Base-by-base conservation (phyloP, 345 rosid genomes). In the Eutrema heterophyllum region DNA sequence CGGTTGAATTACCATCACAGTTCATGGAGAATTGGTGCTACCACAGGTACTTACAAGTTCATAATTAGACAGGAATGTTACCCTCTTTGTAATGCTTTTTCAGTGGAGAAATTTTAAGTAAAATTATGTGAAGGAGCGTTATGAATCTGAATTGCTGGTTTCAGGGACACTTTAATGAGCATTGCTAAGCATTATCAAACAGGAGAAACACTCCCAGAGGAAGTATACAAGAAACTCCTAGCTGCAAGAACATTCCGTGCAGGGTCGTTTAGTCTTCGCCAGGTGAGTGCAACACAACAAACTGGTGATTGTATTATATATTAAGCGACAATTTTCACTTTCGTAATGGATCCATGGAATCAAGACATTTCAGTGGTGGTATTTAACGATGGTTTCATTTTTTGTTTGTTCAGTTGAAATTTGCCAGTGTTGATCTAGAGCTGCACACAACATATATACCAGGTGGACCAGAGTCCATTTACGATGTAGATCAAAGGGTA, bases 1-100 rank as follows among this genome's bases (percentile, higher is more conserved):
- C 98, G 21, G 89, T 90, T 76, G 98, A 93, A 77, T 81, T 93
- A 74, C 96, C 97, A 43, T 93, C 98, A 12, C 98, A 93, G 54
- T 93, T 93, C 79, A 93, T 93, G 98, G 97, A 93, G 83, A 93
- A 93, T 64, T 93, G 98, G 98, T 93, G 98, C 81, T 93, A 90
- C 83, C 98, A 90, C 75, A 88, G 93, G 98, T 93, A 64, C 48
- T 52, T n/a, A 1, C 9, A 38, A 51, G 55, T 52, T 66, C 14
- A 7, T 33, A 15, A 26, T 4, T 7, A 27, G 24, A 21, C 24
- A 39, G 1, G 36, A 24, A 5, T 12, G 13, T 58, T 12, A 71
- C 43, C 50, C 16, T 38, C 40, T 9, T 45, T 59, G 16, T 57
- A 21, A 14, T 9, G 13, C 13, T 9, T 50, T 21, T 50, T 50